A percentile compares a stretch with the other conserved stretches of the same genome.
Conservation (phyloP, 768 basidiomycete genomes). For the Phlebiopsis flavidoalba region DNA sequence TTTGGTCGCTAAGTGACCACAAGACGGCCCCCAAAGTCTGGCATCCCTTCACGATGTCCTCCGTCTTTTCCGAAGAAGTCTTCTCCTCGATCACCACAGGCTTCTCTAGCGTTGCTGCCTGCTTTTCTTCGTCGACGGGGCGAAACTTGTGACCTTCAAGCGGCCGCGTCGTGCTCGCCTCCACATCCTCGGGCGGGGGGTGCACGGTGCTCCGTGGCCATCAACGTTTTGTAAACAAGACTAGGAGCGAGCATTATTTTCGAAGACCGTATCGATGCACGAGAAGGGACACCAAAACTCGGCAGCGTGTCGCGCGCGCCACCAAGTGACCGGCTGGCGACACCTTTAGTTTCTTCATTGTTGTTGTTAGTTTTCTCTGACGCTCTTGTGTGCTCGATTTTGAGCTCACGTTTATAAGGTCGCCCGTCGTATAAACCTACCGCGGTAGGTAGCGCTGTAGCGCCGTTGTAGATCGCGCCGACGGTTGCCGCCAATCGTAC, state of each 20-base stretch:
- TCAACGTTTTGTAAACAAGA: constrained; percentile 31
- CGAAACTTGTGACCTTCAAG: not conserved
- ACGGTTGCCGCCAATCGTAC: constrained; percentile 50
- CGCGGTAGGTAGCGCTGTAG: constrained; percentile 49
- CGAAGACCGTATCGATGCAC: constrained; percentile 28
- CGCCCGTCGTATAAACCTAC: constrained; percentile 45
- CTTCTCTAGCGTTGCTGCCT: too few relatives aligned
- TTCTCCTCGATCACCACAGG: not conserved
- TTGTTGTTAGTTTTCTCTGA: constrained; percentile 32
- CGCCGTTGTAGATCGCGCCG: constrained; percentile 49
- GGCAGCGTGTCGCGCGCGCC: constrained; percentile 38
- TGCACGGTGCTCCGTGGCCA: constrained; percentile 1
- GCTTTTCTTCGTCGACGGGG: not conserved
- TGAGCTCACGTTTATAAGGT: constrained; percentile 39
- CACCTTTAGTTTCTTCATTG: too few relatives aligned
- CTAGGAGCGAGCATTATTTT: constrained; percentile 26
- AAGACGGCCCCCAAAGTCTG: not conserved
- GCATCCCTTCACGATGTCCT: not conserved
- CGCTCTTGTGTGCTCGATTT: constrained; percentile 44
- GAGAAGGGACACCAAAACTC: constrained; percentile 31
- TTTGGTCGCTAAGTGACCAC: not conserved
- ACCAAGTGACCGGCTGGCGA: too few relatives aligned
- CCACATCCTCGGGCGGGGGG: not conserved
- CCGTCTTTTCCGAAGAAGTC: not conserved
- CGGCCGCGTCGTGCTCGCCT: constrained; percentile 13